Base-by-base conservation (phyloP, 305 asterid species). In the Andrographis paniculata region DNA sequence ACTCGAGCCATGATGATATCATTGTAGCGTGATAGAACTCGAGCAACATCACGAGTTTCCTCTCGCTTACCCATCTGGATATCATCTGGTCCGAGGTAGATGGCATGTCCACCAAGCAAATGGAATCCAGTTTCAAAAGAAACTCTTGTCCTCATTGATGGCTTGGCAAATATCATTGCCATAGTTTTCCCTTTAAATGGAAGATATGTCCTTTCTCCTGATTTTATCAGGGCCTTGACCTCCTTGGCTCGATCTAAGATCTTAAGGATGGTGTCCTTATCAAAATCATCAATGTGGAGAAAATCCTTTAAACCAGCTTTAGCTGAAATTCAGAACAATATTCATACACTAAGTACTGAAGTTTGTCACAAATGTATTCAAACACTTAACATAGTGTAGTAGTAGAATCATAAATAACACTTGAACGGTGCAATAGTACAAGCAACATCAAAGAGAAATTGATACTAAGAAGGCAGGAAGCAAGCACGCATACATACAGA, bases 1-100 rank as follows among this genome's bases (percentile, higher is more conserved):
- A 91, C 82, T 40, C 95, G 89, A 43, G 99, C 99, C 99, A 91
- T 91, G 57, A 91, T 78, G 79, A 91, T 80, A 69, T 91, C 93
- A 77, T 86, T 91, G 61, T 91, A 91, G 71, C 96, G 66, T 68
- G 89, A 91, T 31, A 91, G 74, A 30, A 89, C 96, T 6, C 98
- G 95, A 55, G 98, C 98, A 66, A 91, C 78, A 36, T 91, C 99
- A 33, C 94, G 93, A 60, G 99, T 86, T 72, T 83, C 99, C 74
- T 91, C 99, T 23, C 99, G 71, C 76, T 83, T 91, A 48, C 95
- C 99, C 99, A 91, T 86, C 71, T 91, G 94, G 62, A 91, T 91
- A 64, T 91, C 96, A 64, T 86, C 14, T 36, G 96, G 96, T 40
- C 98, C 98, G 45, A 91, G 73, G 63, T 86, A 91, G 20, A 91